These are phyloP conservation scores for Pyricularia grisea DNA, from an alignment of 2,329 filamentous ascomycete genomes.

Conservation along the genomic window DNA sequence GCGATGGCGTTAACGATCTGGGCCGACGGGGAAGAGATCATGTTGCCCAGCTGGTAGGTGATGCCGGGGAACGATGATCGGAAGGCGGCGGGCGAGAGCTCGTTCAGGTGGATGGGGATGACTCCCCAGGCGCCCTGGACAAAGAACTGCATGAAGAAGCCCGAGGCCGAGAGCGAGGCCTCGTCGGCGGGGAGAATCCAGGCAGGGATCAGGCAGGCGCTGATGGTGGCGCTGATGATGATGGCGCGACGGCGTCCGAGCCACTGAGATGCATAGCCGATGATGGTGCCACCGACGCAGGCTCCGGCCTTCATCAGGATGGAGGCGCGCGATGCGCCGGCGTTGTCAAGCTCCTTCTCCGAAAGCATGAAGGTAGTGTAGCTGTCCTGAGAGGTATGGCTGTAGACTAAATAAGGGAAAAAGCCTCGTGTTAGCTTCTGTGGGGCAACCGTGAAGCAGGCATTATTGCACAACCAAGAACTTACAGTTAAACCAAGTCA, in stretches of 20 bases:
- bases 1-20: conserved; percentile 71
- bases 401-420: conserved; percentile 50
- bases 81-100: conserved; percentile 63
- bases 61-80: conserved; percentile 68
- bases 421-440: conserved; percentile 28
- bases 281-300: conserved; percentile 62
- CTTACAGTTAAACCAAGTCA: conserved; percentile 50
- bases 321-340: conserved; percentile 59
- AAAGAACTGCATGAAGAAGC: conserved; percentile 63
- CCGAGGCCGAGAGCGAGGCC: conserved; percentile 48
- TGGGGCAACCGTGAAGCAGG: neutral
- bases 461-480: neutral
- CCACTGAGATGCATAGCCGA: conserved; percentile 68
- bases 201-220: conserved; percentile 54
- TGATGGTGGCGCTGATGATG: conserved; percentile 48
- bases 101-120: conserved; percentile 71
- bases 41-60: conserved; percentile 68
- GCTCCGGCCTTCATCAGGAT: conserved; percentile 75
- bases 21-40: conserved; percentile 58
- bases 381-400: conserved; percentile 70
- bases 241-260: conserved; percentile 64
- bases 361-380: conserved; percentile 74
- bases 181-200: conserved; percentile 60
- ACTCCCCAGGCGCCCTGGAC: conserved; percentile 71
- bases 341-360: conserved; percentile 59